Base-by-base conservation (phyloP, 2,329 filamentous ascomycete genomes). In the Rhynchosporium secalis region DNA sequence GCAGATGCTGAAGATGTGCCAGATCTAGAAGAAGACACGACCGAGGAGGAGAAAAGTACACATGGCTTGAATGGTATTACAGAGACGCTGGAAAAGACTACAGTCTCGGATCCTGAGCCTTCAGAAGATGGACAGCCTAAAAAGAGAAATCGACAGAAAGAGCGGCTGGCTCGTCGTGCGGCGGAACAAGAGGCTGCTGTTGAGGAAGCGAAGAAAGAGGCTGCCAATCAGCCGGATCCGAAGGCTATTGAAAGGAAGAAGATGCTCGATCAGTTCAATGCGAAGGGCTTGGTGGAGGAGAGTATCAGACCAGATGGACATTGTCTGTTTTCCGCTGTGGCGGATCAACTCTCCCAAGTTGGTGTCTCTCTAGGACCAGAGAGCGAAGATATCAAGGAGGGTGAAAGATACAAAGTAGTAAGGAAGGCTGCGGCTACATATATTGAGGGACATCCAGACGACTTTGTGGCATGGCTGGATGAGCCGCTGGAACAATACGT, bases 81-180 rank as follows among this genome's bases (percentile, higher is more conserved):
- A 31, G 64, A 71, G 31, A 31, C 60, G 29, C 52, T 73, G 8
- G 56, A 66, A 5, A 66, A 69, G 15, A 63, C 62, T 3, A 58
- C 62, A 9, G 66, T 74, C 26, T 64, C 68, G 40, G 64, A 70
- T 48, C 31, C 64, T 26, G 46, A 64, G 13, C 47, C 59, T 7
- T 65, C 66, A 15, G 70, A 71, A 45, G 62, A 70, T 47, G 70
- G 49, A 12, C 70, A 69, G 47, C 66, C 68, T 28, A 62, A 88
- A 78, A 97, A 96, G 75, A 88, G 89, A 33, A 98, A 96, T 75
- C 85, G 95, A 13, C 91, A 95, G 74, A 97, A 96, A 75, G 95
- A 94, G 65, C 87, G 95, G 1, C 82, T 98, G 15, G 95, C 95
- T 26, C 88, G 94, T 31, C 88, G 95, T 56, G 91, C 92, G 4